phyloP scores from a whole-genome alignment of 176 grass and related monocot genomes.

The Panicum miliaceum region DNA sequence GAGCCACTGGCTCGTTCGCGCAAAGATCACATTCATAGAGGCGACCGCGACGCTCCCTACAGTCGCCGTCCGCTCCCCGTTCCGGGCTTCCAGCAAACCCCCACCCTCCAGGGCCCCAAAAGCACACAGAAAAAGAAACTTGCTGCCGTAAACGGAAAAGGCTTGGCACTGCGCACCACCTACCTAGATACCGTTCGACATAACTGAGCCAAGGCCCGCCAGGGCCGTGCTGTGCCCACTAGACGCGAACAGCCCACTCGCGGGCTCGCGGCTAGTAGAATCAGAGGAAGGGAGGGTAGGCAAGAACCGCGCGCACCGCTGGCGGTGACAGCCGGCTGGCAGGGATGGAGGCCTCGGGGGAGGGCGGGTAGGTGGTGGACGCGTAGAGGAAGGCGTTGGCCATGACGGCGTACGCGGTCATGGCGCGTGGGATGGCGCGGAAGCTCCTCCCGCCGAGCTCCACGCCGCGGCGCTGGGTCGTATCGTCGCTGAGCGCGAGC shows the following conservation, averaged over 20 bases:
- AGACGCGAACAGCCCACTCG: too few species aligned
- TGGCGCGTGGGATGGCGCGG: conserved; percentile 43
- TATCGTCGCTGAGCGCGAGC: not conserved
- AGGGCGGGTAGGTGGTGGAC: conserved; percentile 18
- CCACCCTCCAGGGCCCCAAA: not conserved
- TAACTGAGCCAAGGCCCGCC: not conserved
- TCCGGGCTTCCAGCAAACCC: not conserved
- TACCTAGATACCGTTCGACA: not conserved
- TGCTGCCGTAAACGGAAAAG: not conserved
- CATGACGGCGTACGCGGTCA: conserved; percentile 45
- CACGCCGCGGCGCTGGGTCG: conserved; percentile 28
- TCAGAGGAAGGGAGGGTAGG: not conserved
- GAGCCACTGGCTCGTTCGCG: too few species aligned
- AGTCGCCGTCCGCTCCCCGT: too few species aligned
- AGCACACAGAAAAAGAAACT: not conserved
- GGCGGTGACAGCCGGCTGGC: not conserved
- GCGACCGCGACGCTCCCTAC: too few species aligned
- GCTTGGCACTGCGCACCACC: not conserved
- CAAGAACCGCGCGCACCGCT: not conserved
- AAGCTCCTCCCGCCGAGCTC: conserved; percentile 49
- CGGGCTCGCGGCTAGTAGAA: too few species aligned
- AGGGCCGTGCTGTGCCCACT: too few species aligned
- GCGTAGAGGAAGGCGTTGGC: conserved; percentile 43
- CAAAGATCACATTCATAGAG: not conserved
- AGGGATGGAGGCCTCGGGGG: conserved; percentile 28